Percentiles rank a stretch among this genome's conserved stretches.
These are phyloP conservation scores for Triticum monococcum DNA, from an alignment of 176 grass and related monocot genomes.

Conservation along the genomic window DNA sequence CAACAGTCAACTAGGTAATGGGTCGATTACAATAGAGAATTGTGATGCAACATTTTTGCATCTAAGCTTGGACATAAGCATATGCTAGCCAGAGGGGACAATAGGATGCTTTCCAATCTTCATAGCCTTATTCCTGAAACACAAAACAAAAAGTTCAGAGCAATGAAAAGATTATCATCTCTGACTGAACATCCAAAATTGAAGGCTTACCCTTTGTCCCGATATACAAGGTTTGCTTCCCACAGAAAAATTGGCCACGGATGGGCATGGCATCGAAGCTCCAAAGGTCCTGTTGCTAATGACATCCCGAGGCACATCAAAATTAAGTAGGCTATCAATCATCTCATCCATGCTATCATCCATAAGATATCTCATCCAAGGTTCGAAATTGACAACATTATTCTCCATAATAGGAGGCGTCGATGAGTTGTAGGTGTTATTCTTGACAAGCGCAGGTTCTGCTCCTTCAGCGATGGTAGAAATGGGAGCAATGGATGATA, in stretches of 20 bases:
- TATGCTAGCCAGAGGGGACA: constrained; percentile 38
- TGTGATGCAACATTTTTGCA: constrained; percentile 46
- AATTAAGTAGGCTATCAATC: constrained; percentile 55
- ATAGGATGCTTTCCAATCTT: constrained; percentile 28
- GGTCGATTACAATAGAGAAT: constrained; percentile 26
- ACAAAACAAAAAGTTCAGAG: not conserved
- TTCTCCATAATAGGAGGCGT: constrained; percentile 32
- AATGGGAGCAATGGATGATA: constrained; percentile 40
- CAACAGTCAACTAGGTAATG: not conserved
- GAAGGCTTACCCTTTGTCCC: constrained; percentile 32
- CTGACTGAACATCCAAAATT: not conserved
- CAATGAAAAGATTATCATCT: not conserved
- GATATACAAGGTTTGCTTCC: constrained; percentile 27
- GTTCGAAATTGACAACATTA: constrained; percentile 48
- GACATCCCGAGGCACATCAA: constrained; percentile 47
- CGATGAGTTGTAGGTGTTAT: not conserved
- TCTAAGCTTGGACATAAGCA: constrained; percentile 35
- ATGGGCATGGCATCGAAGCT: constrained; percentile 73
- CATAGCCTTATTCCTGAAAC: constrained; percentile 49
- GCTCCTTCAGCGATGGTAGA: constrained; percentile 30
- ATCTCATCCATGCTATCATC: constrained; percentile 32
- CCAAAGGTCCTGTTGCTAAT: constrained; percentile 56
- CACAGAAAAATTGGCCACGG: constrained; percentile 24
- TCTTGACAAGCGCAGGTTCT: not conserved
- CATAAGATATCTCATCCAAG: constrained; percentile 62